These are phyloP conservation scores for Helminthosporium solani DNA, from an alignment of 2,329 filamentous ascomycete species.

Conservation along the genomic window DNA sequence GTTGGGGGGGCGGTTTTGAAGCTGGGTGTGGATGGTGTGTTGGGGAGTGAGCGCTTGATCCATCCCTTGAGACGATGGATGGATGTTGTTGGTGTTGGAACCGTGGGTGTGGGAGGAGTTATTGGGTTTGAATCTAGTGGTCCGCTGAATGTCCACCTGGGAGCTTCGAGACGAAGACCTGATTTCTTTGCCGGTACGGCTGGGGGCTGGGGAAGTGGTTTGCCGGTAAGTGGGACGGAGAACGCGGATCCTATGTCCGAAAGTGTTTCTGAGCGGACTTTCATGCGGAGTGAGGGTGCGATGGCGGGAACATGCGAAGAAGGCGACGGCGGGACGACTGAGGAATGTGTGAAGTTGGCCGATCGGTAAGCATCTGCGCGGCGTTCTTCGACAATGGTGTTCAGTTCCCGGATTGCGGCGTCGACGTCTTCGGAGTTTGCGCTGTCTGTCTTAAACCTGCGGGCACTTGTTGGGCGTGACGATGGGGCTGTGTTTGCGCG, in stretches of 20 bases:
- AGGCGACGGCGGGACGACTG: slow-evolving; percentile 34
- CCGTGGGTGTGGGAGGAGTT: slow-evolving; percentile 33
- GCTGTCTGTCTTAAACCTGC: slow-evolving; percentile 33
- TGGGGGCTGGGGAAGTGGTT: slow-evolving; percentile 24
- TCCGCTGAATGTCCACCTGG: slow-evolving; percentile 22
- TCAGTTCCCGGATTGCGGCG: slow-evolving; percentile 50
- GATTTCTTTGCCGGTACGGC: slow-evolving; percentile 12
- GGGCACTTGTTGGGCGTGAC: slow-evolving; percentile 38
- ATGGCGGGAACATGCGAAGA: slow-evolving; percentile 49
- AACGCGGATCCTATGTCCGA: slow-evolving; percentile 51
- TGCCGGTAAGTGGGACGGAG: slow-evolving; percentile 41
- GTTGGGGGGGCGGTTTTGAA: slow-evolving; percentile 9
- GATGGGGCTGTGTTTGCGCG: slow-evolving; percentile 39
- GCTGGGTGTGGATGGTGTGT: slow-evolving; percentile 21
- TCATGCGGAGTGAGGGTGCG: slow-evolving; percentile 47
- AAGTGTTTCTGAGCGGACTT: slow-evolving; percentile 51
- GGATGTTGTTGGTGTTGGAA: slow-evolving; percentile 34
- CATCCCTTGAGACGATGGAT: slow-evolving; percentile 37
- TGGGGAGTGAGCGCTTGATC: slow-evolving; percentile 36
- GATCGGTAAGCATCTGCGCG: slow-evolving; percentile 42
- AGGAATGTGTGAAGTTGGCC: slow-evolving; percentile 27
- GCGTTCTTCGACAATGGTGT: slow-evolving; percentile 51
- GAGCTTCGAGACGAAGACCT: slow-evolving; percentile 29
- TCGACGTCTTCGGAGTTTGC: slow-evolving; percentile 35
- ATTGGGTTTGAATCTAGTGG: slow-evolving; percentile 39